Base-by-base conservation (phyloP, 148 eudicot genomes). In the Vaccinium darrowii region DNA sequence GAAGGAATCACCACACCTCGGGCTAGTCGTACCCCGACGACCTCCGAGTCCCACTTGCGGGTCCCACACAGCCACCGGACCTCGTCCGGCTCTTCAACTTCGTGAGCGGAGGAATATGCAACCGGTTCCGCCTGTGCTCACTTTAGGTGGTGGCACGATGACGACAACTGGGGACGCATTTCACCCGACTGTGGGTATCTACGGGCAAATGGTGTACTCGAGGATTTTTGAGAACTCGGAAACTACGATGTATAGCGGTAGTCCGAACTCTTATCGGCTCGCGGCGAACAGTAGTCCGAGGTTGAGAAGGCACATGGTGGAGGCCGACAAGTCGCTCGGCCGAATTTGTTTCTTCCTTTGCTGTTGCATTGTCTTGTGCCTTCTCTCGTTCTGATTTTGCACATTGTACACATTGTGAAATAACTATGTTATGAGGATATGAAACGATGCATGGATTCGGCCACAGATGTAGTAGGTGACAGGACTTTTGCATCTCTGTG, bases 1-100 rank as follows among this genome's bases (percentile, higher is more conserved):
- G 9, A 86, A 84, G 50, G 81, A 69, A 13, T 69, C 71, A 0
- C 77, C 86, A 67, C 62, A 85, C 43, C 63, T 83, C 14, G 90
- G 90, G 3, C 51, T 80, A 0, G 88, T 76, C 50, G 76, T 95
- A 8, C 98, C 98, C 0, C 89, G 76, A 10, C 85, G 97, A 78
- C 98, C 98, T 49, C 98, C 95, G 0, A 86, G 92, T 53, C 95
- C 94, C 3, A 71, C 82, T 25, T 89, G 90, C 67, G 84, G 89
- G 33, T 73, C 21, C 53, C 89, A 79, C 63, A 8, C 89, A 23
- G 60, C 85, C 23, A 85, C 58, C 3, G 63, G 54, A 33, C 82
- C 90, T 25, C 82, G 73, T 56, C 88, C 90, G 9, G 39, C 76
- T 77, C 89, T 73, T 78, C 92, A 86, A 52, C 82, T 81, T 76